Conservation (phyloP, 495 filamentous ascomycete genomes). For the Neurospora africana region DNA sequence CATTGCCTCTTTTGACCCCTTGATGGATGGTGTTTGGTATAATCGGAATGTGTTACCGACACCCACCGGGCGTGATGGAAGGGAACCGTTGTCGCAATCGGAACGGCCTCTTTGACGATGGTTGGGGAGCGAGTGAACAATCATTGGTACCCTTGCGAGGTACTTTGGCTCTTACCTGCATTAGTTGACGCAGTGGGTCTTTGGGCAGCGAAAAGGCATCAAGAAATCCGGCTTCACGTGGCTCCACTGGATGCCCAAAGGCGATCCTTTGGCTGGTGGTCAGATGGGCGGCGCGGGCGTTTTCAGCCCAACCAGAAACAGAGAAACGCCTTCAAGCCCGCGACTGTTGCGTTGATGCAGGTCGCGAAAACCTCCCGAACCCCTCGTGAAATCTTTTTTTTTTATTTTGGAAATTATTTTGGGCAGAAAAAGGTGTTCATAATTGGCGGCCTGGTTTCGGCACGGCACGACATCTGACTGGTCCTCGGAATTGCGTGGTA, state of each 20-base stretch:
- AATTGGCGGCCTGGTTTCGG: slow-evolving; percentile 10
- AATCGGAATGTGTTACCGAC: not conserved
- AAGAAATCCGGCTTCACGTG: slow-evolving; percentile 18
- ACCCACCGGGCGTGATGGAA: not conserved
- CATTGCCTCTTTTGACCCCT: not conserved
- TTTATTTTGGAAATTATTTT: not conserved
- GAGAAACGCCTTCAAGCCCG: not conserved
- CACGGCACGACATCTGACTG: slow-evolving; percentile 5
- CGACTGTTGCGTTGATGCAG: slow-evolving; percentile 10
- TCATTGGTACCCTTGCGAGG: slow-evolving; percentile 16
- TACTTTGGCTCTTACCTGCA: slow-evolving; percentile 3
- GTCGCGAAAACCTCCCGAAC: slow-evolving; percentile 4
- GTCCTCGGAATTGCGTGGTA: not conserved
- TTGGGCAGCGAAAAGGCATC: slow-evolving; percentile 21
- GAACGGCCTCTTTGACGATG: slow-evolving; percentile 3
- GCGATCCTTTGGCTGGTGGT: slow-evolving; percentile 8
- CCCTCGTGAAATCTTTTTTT: slow-evolving; percentile 1
- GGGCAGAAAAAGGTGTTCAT: slow-evolving; percentile 15
- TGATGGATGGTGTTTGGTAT: slow-evolving; percentile 17
- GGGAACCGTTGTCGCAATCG: slow-evolving; percentile 1
- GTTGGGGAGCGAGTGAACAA: not conserved
- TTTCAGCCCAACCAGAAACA: slow-evolving; percentile 21
- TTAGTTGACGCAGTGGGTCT: slow-evolving; percentile 22
- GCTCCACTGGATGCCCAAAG: slow-evolving; percentile 20
- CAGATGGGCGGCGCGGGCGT: slow-evolving; percentile 15